Evolutionary conservation across 1,139 yeast genomes (phyloP), one percentile per base, ranked within the genome.

Genomic region (Pichia sp.): DNA sequence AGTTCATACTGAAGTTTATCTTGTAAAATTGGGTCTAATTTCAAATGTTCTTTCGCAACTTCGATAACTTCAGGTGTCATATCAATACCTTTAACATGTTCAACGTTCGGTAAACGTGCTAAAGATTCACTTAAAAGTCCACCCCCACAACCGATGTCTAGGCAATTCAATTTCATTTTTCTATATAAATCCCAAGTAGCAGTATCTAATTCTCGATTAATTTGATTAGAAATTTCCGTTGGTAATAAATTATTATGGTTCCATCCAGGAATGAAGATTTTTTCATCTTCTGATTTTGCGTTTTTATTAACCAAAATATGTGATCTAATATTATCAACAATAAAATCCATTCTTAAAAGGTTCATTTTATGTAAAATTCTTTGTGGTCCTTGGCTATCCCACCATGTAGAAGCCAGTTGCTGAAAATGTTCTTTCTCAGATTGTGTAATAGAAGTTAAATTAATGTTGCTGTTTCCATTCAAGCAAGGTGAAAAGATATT

Each of bases 131-230:
- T 70, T 36, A 92, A 69, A 28, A 92, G 82, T 0, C 99, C 99
- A 7, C 98, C 99, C 24, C 99, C 99, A 61, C 98, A 94, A 0
- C 99, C 99, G 45, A 92, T 82, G 60, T 92, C 99, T 49, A 92
- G 67, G 1, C 81, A 90, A 12, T 66, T 64, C 43, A 78, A 65
- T 41, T 71, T 64, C 36, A 67, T 54, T 0, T 58, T 55, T 4
- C 54, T 49, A 37, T 71, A 61, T 33, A 76, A 54, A 36, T 69
- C 68, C 25, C 69, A 67, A 45, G 78, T 64, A 40, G 74, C 70
- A 9, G 53, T 55, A 12, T 71, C 70, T 49, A 76, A 76, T 49
- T 78, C 81, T 22, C 57, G 51, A n/a, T 70, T 55, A 33, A 83
- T 78, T 44, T 71, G 69, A 7, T 59, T 51, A 35, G 74, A 64